Base-by-base conservation (phyloP, 345 rosid species). In the Eucalyptus polybractea region DNA sequence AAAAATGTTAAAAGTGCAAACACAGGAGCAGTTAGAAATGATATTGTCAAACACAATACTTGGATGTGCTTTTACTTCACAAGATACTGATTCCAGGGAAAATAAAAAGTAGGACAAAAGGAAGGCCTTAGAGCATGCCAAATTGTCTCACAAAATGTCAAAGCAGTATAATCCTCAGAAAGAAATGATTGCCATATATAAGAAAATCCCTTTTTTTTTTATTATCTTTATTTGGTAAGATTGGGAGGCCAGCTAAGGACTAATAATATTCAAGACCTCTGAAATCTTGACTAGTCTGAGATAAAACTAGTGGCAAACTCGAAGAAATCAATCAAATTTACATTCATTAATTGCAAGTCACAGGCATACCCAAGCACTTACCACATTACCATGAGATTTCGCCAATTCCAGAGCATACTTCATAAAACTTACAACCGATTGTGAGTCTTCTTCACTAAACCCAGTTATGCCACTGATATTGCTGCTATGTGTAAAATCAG, bases 381-480 rank as follows among this genome's bases (percentile, higher is more conserved):
- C 98, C 93, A 67, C 89, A 80, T 89, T 89, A 92, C 93, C 93
- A 89, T 93, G 93, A 92, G 96, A 92, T 88, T 90, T 93, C 27
- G 97, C 97, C 93, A 95, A 33, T 89, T 94, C 93, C 85, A 96
- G 69, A 87, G 93, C 93, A 91, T 91, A 87, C 92, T 92, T 95
- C 97, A 96, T 97, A 93, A 93, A 95, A 80, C 89, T 91, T 90
- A 88, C 90, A 88, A 96, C 88, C 50, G 94, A 93, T 67, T 88
- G 90, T 29, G 95, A 89, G 51, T 95, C 98, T 86, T 95, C 97
- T 47, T 95, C 94, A 89, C 92, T 92, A 88, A 97, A 97, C 88
- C 99, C 97, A 93, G 93, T 90, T 89, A 97, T 94, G 88, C 99
- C 99, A 86, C 93, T 94, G 88, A 96, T 95, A 90, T 94, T 96